Conservation (phyloP, 148 eudicot species). For the Chenopodium album region DNA sequence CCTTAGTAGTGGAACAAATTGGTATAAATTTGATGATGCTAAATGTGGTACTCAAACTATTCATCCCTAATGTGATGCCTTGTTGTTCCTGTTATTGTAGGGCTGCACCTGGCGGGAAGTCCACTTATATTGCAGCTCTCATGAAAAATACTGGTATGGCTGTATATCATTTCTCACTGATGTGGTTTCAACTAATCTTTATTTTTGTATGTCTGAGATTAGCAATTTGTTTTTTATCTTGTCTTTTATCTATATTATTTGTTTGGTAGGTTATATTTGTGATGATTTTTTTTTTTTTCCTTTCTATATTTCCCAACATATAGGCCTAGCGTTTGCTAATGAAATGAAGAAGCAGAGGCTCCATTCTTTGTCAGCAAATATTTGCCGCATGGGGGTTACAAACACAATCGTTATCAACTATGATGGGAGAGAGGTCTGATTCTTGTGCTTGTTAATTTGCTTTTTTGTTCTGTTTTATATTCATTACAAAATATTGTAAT, state of each 20-base stretch:
- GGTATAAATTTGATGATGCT: too few relatives aligned
- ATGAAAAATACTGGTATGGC: slow-evolving; percentile 85
- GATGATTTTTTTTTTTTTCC: not conserved
- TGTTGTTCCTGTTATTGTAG: slow-evolving; percentile 35
- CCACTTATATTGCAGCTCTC: slow-evolving; percentile 83
- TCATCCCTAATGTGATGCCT: not conserved
- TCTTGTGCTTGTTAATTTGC: not conserved
- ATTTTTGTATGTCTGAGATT: not conserved
- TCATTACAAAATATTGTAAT: too few relatives aligned
- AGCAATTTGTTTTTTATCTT: not conserved
- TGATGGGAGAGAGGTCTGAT: slow-evolving; percentile 87
- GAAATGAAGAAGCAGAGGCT: slow-evolving; percentile 89
- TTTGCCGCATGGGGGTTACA: slow-evolving; percentile 92
- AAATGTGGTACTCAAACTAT: not conserved
- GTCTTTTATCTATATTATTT: not conserved
- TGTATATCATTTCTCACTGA: not conserved
- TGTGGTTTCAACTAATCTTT: not conserved
- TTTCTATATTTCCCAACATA: slow-evolving; percentile 2
- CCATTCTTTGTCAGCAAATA: slow-evolving; percentile 76
- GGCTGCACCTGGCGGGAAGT: slow-evolving; percentile 99
- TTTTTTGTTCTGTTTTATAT: too few relatives aligned
- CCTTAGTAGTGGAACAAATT: too few relatives aligned
- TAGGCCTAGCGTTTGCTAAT: slow-evolving; percentile 83
- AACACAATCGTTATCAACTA: slow-evolving; percentile 80
- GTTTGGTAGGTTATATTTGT: not conserved